Evolutionary conservation across 768 basidiomycete genomes (phyloP).

Genomic region (Boletus reticuloceps): DNA sequence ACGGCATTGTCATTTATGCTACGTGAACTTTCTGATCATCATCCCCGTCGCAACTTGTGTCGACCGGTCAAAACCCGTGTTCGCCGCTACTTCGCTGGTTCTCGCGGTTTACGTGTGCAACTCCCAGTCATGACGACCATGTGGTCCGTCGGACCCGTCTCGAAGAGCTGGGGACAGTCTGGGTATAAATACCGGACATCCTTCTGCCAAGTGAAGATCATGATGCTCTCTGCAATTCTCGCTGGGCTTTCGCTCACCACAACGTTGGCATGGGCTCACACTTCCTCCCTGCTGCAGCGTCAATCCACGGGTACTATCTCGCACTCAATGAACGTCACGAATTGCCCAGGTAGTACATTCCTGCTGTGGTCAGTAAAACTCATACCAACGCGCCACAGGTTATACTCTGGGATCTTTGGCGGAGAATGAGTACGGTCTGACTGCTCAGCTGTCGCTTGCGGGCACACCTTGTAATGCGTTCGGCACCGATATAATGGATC

Average conservation of each 20-base stretch:
- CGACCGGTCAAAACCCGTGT: no score
- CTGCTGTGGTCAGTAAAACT: not conserved
- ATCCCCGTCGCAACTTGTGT: no score
- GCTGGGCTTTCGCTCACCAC: conserved; percentile 6
- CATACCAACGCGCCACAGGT: conserved; percentile 35
- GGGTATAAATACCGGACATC: conserved; percentile 3
- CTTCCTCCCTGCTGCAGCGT: conserved; percentile 9
- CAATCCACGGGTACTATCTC: not conserved
- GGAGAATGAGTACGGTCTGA: conserved; percentile 47
- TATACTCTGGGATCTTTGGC: conserved; percentile 48
- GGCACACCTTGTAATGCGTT: conserved; percentile 64
- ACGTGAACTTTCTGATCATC: no score
- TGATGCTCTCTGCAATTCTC: conserved; percentile 3
- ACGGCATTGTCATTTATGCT: no score
- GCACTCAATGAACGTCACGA: conserved; percentile 29
- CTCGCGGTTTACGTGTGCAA: no score
- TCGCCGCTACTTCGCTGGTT: no score
- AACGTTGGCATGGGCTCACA: not conserved
- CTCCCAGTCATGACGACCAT: not conserved
- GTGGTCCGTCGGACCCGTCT: not conserved
- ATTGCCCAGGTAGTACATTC: conserved; percentile 33
- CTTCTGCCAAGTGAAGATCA: not conserved
- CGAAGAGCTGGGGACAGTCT: not conserved
- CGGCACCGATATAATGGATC: conserved; percentile 53
- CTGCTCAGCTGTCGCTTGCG: conserved; percentile 51